Evolutionary conservation across 2,329 filamentous ascomycete species (phyloP).

Genomic region (Colletotrichum viniferum): DNA sequence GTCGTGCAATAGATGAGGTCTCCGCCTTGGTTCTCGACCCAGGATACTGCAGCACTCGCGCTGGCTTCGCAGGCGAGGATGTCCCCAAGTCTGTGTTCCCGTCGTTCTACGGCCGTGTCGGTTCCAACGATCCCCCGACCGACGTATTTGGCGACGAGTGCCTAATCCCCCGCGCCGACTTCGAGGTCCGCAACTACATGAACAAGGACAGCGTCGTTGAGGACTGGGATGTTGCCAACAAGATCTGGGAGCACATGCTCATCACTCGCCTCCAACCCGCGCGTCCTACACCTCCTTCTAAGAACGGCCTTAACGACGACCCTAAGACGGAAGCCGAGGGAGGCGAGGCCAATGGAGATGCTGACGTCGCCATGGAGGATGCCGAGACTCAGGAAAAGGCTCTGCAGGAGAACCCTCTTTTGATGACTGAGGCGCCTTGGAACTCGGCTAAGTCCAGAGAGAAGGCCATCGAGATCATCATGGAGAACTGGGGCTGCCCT

Average conservation of each 20-base stretch:
- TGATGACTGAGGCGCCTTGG: slow-evolving; percentile 96
- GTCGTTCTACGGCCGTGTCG: slow-evolving; percentile 79
- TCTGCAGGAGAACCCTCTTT: slow-evolving; percentile 84
- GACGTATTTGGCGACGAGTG: slow-evolving; percentile 89
- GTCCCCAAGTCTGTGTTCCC: slow-evolving; percentile 92
- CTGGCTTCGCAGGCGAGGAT: slow-evolving; percentile 97
- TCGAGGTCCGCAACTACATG: slow-evolving; percentile 93
- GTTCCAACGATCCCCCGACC: slow-evolving; percentile 50
- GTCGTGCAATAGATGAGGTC: slow-evolving; percentile 76
- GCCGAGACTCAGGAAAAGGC: slow-evolving; percentile 70
- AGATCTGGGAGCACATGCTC: slow-evolving; percentile 92
- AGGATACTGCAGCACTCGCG: slow-evolving; percentile 88
- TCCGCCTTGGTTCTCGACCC: slow-evolving; percentile 96
- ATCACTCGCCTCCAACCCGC: slow-evolving; percentile 85
- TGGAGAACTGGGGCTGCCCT: slow-evolving; percentile 95
- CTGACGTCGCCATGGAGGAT: slow-evolving; percentile 64
- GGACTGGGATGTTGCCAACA: slow-evolving; percentile 91
- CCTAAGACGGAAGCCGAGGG: slow-evolving; percentile 63
- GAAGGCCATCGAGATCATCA: slow-evolving; percentile 93
- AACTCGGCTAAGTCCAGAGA: slow-evolving; percentile 87
- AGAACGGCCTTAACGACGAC: slow-evolving; percentile 80
- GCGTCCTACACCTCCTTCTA: slow-evolving; percentile 69
- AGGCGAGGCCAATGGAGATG: slow-evolving; percentile 65
- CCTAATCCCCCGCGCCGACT: slow-evolving; percentile 74
- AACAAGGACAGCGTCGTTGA: slow-evolving; percentile 87